A percentile compares a stretch with the other conserved stretches of the same genome.
phyloP scores from a whole-genome alignment of 805 yeast species.

The Myxozyma vanderwaltii region DNA sequence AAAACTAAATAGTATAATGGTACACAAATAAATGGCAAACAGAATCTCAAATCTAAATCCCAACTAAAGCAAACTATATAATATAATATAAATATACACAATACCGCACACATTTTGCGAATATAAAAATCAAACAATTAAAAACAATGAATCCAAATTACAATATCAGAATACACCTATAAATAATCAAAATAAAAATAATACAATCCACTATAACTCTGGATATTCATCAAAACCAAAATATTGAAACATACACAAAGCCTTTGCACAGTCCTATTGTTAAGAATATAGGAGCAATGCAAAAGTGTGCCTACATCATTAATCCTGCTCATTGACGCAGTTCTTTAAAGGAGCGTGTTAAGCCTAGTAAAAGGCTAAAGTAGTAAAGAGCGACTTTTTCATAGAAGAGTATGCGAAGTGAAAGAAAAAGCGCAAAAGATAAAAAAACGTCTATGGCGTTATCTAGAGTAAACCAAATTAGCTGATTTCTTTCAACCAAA shows the following conservation, averaged over 20 bases:
- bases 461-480: neutral
- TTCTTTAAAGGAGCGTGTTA: constrained; percentile 3
- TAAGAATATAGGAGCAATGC: neutral
- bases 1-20: no score
- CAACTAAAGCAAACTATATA: no score
- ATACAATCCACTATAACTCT: neutral
- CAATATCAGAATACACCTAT: neutral
- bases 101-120: no score
- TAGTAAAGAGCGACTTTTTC: constrained; percentile 15
- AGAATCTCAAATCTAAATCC: no score
- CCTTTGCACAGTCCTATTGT: neutral
- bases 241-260: neutral
- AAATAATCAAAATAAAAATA: neutral
- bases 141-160: neutral
- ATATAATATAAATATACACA: no score
- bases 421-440: no score
- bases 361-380: neutral
- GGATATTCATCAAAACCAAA: neutral
- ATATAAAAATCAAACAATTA: no score
- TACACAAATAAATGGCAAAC: no score
- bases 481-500: neutral
- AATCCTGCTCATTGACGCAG: neutral
- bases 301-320: neutral
- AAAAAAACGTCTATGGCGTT: neutral
- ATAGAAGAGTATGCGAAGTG: neutral